Evolutionary conservation across 1,139 yeast genomes (phyloP).

Genomic region (Pneumocystis murina): DNA sequence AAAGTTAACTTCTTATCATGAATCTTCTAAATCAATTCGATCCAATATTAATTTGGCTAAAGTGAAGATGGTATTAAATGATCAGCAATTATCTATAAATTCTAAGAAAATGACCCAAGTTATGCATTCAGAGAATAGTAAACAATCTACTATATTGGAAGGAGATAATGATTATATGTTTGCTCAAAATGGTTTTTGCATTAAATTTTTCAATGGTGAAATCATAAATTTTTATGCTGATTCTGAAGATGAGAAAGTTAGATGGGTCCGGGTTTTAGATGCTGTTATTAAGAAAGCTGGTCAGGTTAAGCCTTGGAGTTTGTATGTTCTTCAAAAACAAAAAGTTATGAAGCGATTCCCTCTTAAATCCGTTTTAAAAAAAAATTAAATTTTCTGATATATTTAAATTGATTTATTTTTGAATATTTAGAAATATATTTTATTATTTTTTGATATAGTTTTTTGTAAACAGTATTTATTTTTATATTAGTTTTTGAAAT

Average conservation of each 20-base stretch:
- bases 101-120: slow-evolving; percentile 26
- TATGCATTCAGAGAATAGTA: slow-evolving; percentile 18
- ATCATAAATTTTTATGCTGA: slow-evolving; percentile 53
- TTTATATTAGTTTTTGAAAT: background rate
- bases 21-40: slow-evolving; percentile 44
- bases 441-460: background rate
- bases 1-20: slow-evolving; percentile 50
- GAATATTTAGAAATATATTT: background rate
- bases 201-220: slow-evolving; percentile 50
- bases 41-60: slow-evolving; percentile 51
- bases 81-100: slow-evolving; percentile 4
- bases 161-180: slow-evolving; percentile 12
- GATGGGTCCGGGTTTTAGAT: slow-evolving; percentile 35
- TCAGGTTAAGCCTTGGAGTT: slow-evolving; percentile 18
- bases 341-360: background rate
- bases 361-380: background rate
- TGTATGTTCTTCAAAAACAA: background rate
- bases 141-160: slow-evolving; percentile 8
- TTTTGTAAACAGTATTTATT: background rate
- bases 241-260: slow-evolving; percentile 33
- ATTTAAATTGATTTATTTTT: background rate
- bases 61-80: slow-evolving; percentile 30
- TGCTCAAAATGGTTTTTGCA: slow-evolving; percentile 33
- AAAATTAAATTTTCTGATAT: background rate
- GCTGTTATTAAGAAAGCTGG: slow-evolving; percentile 5